Evolutionary conservation across 1,139 yeast genomes (phyloP), one percentile per base, ranked within the genome.

Genomic region (Zhuliangozyma blackwelliae): DNA sequence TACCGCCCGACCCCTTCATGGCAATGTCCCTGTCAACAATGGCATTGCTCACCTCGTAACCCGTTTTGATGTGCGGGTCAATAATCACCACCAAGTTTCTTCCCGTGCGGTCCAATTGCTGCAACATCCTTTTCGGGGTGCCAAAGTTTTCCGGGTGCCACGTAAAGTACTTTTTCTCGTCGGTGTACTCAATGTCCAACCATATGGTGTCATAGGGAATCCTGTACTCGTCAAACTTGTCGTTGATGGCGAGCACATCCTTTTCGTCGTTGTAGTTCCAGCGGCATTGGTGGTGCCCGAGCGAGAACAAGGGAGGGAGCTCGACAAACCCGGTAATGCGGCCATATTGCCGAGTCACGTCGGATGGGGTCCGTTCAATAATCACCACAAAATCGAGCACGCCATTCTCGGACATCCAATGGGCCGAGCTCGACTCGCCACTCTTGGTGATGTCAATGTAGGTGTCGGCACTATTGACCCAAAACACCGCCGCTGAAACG

Each of bases 401-500:
- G 19, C 98, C 97, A 48, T 79, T 77, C 58, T 92, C 99, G 0
- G 96, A 87, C 45, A 92, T 86, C 97, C 97, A 92, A 58, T 92
- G 98, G 2, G 95, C 71, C 29, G 30, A 19, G 35, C 56, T 56
- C 26, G 73, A 51, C 39, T 63, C 50, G 12, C 52, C 11, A 37
- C 45, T 57, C 66, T 61, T 68, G 52, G 70, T 65, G 33, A 94
- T 77, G 53, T 92, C 96, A 37, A 92, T 67, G 65, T 82, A 90
- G 0, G 97, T 89, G 53, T 92, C 98, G 1, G 98, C 97, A 37
- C 88, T 76, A 54, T 90, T 92, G 37, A 87, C 66, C 97, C 98
- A 92, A 51, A 90, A 89, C 7, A 92, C 55, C 10, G 96, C 97
- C 6, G 80, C 77, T 1, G 94, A 69, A 1, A 69, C 54, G 0